Base-by-base conservation (phyloP, 345 rosid species). In the Viola odorata region DNA sequence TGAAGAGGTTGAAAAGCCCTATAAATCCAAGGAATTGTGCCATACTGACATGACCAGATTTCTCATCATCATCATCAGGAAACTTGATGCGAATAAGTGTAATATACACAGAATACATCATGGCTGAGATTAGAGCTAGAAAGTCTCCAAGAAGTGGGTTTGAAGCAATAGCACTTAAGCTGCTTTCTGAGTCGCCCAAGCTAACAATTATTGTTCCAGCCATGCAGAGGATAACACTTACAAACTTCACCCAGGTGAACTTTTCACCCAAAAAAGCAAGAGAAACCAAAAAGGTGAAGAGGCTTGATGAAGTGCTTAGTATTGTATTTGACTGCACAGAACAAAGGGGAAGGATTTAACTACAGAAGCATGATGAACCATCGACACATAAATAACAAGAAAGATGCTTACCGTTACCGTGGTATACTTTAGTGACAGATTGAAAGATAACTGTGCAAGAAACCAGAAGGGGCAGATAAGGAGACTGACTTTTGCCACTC, bases 201-300 rank as follows among this genome's bases (percentile, higher is more conserved):
- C 96, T 89, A 65, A 94, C 98, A 60, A 87, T 82, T 47, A 94
- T 77, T 1, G 95, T 87, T 16, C 99, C 97, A 23, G 79, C 83
- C 99, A 89, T 94, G 74, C 99, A 94, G 49, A 94, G 95, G 69
- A 86, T 84, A 69, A 94, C 97, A 53, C 99, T 89, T 16, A 69
- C 62, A 67, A 94, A 88, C 76, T 94, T 89, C 69, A 94, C 61
- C 96, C 96, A 89, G 37, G 90, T 80, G 73, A 94, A 94, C 77
- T 63, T 94, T 77, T 89, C 99, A 4, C 91, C 91, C 77, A 94
- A 61, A 78, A 86, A 80, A 55, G 65, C 75, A 23, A 94, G 63
- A 17, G 99, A 83, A 36, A 94, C 87, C 70, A 94, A 77, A 80
- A 89, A 87, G 0, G 96, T 94, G 79, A 89, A 89, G 41, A 94